These are phyloP conservation scores for Leishmania turanica DNA, from an alignment of 208 protist genomes.

Conservation along the genomic window DNA sequence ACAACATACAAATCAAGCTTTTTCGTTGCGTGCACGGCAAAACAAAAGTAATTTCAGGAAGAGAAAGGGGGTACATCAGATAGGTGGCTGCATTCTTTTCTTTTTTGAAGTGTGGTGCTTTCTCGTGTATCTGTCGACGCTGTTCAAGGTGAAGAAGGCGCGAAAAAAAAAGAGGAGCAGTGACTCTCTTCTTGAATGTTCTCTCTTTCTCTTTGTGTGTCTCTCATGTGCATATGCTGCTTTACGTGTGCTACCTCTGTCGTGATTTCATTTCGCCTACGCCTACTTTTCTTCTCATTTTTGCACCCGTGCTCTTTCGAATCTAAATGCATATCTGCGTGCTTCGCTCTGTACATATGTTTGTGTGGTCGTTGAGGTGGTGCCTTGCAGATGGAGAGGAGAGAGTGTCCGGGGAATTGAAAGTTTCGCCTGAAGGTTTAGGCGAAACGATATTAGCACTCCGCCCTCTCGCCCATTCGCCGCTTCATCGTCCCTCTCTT, in stretches of 20 bases:
- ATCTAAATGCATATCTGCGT: not conserved
- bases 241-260: not conserved
- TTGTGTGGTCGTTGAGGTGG: not conserved
- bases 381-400: not conserved
- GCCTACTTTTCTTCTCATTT: not conserved
- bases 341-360: not conserved
- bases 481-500: not conserved
- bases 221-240: not conserved
- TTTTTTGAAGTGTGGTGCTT: not conserved
- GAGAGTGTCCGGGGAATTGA: not conserved
- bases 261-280: not conserved
- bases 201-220: not conserved
- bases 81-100: not conserved
- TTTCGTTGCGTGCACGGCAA: not conserved
- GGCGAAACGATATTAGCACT: not conserved
- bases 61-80: not conserved
- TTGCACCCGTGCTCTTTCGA: not conserved
- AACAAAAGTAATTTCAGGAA: not conserved
- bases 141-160: not conserved
- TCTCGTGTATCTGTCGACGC: not conserved
- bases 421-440: not conserved
- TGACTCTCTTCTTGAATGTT: not conserved
- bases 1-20: not conserved
- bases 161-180: not conserved
- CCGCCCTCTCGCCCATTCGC: not conserved